Evolutionary conservation across 345 rosid genomes (phyloP).

Genomic region (Reutealis trisperma): DNA sequence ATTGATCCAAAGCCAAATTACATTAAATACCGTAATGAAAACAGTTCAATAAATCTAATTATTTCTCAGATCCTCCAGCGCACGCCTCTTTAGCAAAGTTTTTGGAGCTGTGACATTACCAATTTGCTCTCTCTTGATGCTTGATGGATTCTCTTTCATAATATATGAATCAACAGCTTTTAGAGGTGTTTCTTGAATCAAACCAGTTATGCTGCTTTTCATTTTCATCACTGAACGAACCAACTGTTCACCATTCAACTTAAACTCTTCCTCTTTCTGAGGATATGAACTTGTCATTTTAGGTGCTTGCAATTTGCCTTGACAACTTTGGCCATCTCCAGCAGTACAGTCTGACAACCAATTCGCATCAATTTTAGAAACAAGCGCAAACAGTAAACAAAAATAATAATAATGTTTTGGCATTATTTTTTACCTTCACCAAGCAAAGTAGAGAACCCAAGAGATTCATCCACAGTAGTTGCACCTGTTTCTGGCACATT

Average conservation of each 20-base stretch:
- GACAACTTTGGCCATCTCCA: conserved; percentile 12
- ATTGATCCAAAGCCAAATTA: too few species aligned
- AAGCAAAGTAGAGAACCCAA: not conserved
- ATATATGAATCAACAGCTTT: not conserved
- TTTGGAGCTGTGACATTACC: conserved; percentile 22
- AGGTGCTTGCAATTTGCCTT: conserved; percentile 10
- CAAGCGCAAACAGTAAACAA: not conserved
- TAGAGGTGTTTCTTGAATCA: conserved; percentile 22
- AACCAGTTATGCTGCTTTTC: conserved; percentile 1
- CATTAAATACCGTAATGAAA: not conserved
- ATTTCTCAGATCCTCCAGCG: conserved; percentile 31
- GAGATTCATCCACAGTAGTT: not conserved
- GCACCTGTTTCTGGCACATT: not conserved
- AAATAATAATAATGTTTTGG: not conserved
- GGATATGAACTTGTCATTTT: conserved; percentile 5
- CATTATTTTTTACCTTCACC: conserved; percentile 17
- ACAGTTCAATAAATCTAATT: conserved; percentile 1
- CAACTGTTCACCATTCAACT: not conserved
- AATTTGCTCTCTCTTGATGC: conserved; percentile 20
- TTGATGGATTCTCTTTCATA: conserved; percentile 34
- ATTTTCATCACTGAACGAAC: conserved; percentile 11
- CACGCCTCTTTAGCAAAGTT: conserved; percentile 26
- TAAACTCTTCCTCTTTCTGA: conserved; percentile 11
- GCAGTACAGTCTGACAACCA: conserved; percentile 17
- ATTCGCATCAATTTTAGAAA: not conserved